Conservation (phyloP, 2,329 filamentous ascomycete genomes). For the Fusarium sublunatum region DNA sequence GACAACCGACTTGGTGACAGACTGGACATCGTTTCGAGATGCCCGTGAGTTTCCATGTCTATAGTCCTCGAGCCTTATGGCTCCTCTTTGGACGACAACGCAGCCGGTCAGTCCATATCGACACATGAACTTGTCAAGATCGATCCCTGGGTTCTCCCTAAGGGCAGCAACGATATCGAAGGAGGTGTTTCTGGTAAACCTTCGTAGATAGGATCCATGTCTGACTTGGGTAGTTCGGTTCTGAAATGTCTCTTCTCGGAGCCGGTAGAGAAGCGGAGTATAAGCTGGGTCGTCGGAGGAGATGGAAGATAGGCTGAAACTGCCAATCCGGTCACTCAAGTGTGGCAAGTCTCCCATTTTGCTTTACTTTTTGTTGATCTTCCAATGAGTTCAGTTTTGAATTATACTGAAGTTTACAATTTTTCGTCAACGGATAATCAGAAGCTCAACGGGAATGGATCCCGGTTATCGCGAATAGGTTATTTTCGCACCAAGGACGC, state of each 20-base stretch:
- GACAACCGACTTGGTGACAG: constrained; percentile 31
- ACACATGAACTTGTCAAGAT: constrained; percentile 22
- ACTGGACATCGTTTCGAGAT: constrained; percentile 31
- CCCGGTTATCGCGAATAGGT: constrained; percentile 1
- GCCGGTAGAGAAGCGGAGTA: constrained; percentile 35
- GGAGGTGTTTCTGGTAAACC: constrained; percentile 14
- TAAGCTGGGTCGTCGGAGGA: constrained; percentile 25
- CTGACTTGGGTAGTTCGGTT: constrained; percentile 29
- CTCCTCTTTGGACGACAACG: constrained; percentile 17
- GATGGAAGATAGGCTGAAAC: constrained; percentile 23
- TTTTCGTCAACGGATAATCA: background rate
- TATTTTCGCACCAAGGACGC: background rate
- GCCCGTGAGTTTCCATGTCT: constrained; percentile 28
- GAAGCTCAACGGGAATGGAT: background rate
- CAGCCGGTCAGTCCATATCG: constrained; percentile 31
- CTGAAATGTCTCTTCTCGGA: constrained; percentile 33
- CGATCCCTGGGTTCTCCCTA: background rate
- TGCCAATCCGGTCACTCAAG: constrained; percentile 25
- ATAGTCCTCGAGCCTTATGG: constrained; percentile 27
- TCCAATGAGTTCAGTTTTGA: too few relatives aligned
- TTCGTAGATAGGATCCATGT: constrained; percentile 28
- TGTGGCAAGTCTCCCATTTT: constrained; percentile 13
- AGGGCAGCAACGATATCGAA: background rate
- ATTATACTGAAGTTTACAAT: too few relatives aligned
- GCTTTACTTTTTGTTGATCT: background rate